phyloP scores from a whole-genome alignment of 192 early-diverging fungal genomes.

The Lunasporangiospora selenospora region DNA sequence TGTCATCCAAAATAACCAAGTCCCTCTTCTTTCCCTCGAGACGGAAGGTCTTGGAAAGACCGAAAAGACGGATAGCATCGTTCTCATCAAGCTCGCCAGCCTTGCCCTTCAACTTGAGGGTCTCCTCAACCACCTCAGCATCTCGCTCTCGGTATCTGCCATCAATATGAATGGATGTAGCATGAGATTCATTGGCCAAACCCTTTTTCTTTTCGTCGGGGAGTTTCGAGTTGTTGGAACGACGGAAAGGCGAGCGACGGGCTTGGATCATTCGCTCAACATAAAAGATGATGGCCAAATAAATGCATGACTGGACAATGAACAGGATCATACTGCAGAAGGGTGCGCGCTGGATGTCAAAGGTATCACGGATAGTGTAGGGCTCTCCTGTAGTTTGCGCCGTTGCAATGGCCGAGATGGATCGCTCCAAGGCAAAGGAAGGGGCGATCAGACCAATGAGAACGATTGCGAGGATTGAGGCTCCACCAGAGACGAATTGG shows the following conservation, averaged over 20 bases:
- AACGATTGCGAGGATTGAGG: constrained; percentile 25
- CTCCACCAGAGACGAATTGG: constrained; percentile 47
- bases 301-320: constrained; percentile 60
- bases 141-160: constrained; percentile 40
- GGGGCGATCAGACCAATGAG: constrained; percentile 32
- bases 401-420: constrained; percentile 40
- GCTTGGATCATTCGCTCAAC: constrained; percentile 41
- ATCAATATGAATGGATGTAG: constrained; percentile 18
- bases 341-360: constrained; percentile 68
- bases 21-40: constrained; percentile 32
- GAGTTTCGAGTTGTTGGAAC: not conserved
- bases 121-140: constrained; percentile 40
- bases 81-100: constrained; percentile 21
- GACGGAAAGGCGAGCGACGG: constrained; percentile 23
- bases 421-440: constrained; percentile 36
- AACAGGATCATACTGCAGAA: constrained; percentile 72
- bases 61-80: constrained; percentile 43
- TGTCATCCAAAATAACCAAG: constrained; percentile 43
- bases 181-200: not conserved
- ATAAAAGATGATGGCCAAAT: constrained; percentile 28
- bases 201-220: not conserved
- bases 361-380: constrained; percentile 72
- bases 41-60: constrained; percentile 28
- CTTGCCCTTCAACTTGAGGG: constrained; percentile 23
- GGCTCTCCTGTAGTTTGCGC: constrained; percentile 52